Base-by-base conservation (phyloP, 2,329 filamentous ascomycete genomes). In the Aspergillus candidus region DNA sequence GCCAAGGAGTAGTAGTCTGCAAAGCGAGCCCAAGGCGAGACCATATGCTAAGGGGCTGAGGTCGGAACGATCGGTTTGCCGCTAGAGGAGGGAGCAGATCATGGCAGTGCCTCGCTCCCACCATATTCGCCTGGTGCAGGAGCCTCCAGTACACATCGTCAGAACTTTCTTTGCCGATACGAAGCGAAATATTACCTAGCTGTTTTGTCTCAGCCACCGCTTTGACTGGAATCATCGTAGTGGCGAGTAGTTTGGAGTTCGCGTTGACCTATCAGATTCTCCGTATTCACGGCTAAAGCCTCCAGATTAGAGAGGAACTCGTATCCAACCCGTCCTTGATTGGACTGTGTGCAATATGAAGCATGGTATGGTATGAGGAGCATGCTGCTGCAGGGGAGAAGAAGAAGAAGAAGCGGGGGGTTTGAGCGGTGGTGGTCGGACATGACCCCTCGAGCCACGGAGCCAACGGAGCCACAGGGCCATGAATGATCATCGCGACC, bases 331-430 rank as follows among this genome's bases (percentile, higher is more conserved):
- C 11, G 15, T 17, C 7, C 11, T 15, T 43, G 31, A 42, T 43
- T 47, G 40, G 44, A 27, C 17, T 27, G 8, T 27, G 10, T 4
- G 17, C 17, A 12, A 30, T 32, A 14, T 32, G 35, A 13, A 29
- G 39, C 38, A 31, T 32, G 6, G 18, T 13, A 40, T 10, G 22
- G 22, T 27, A 8, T 27, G 22, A 22, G 22, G 22, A 27, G 22
- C 7, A 10, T 27, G 22, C 22, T 42, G 44, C 44, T 42, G 44
- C 44, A 46, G 40, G 44, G 44, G 44, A 38, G 13, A 34, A 32
- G 14, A 27, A 27, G 22, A 18, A 18, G 18, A 18, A 18, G 18
- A 6, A 18, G 22, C 2, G 7, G 22, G 22, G 22, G 22, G 22
- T 27, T 27, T 27, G 22, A 27, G 22, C 22, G 22, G 22, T 27